phyloP scores from a whole-genome alignment of 2,329 filamentous ascomycete genomes.

The Hypoxylon sp. region DNA sequence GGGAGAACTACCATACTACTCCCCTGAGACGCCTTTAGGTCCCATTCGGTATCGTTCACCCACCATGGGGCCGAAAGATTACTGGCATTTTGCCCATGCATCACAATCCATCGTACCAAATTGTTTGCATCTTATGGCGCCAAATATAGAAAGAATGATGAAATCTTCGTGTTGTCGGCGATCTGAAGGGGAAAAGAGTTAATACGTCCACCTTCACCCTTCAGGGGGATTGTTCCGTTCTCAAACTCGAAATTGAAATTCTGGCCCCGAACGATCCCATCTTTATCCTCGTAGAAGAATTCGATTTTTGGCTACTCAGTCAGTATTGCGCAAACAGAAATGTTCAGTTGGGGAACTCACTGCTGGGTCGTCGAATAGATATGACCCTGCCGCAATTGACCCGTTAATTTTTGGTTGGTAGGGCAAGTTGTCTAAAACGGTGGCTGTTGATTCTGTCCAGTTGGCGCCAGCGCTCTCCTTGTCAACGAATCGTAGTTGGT shows the following conservation, averaged over 20 bases:
- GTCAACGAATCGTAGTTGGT: constrained; percentile 42
- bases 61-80: constrained; percentile 42
- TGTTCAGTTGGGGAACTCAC: constrained; percentile 33
- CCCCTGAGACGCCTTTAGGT: constrained; percentile 30
- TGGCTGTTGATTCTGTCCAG: constrained; percentile 38
- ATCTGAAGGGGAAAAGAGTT: constrained; percentile 43
- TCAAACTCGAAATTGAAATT: constrained; percentile 42
- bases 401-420: constrained; percentile 41
- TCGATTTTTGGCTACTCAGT: constrained; percentile 41
- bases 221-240: constrained; percentile 26
- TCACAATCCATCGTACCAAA: constrained; percentile 41
- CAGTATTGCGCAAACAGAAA: constrained; percentile 11
- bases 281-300: constrained; percentile 45
- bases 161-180: constrained; percentile 34
- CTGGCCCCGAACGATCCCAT: constrained; percentile 41
- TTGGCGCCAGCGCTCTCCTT: constrained; percentile 36
- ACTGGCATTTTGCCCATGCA: constrained; percentile 35
- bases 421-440: constrained; percentile 37
- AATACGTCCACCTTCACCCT: constrained; percentile 40
- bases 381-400: constrained; percentile 42
- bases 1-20: constrained; percentile 37
- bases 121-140: constrained; percentile 43
- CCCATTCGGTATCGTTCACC: constrained; percentile 42
- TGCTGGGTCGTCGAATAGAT: constrained; percentile 30
- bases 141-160: constrained; percentile 45